A percentile compares a stretch with the other conserved stretches of the same genome.
Evolutionary conservation across 257 asterid species (phyloP).

Genomic region (Agastache rugosa): DNA sequence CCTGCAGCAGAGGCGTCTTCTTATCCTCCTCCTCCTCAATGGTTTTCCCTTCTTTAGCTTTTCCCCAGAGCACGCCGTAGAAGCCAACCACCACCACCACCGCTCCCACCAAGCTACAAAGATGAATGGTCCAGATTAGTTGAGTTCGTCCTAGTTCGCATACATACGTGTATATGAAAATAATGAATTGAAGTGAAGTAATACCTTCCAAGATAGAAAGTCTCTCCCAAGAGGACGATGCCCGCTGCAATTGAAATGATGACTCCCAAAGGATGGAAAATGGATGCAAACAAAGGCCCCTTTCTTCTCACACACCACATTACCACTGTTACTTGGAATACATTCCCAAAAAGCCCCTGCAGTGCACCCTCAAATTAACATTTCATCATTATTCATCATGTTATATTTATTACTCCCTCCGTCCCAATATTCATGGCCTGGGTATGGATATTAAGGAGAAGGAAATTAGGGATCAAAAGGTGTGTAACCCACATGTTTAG

Average conservation of each 20-base stretch:
- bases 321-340: constrained; percentile 56
- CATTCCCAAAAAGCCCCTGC: constrained; percentile 69
- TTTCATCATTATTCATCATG: background rate
- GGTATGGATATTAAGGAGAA: too few species aligned
- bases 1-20: constrained; percentile 51
- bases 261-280: constrained; percentile 71
- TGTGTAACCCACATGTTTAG: too few species aligned
- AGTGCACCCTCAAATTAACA: constrained; percentile 31
- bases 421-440: too few species aligned
- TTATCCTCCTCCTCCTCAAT: constrained; percentile 30
- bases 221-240: constrained; percentile 57
- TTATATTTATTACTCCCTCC: too few species aligned
- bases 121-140: too few species aligned
- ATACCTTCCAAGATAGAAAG: constrained; percentile 73
- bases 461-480: too few species aligned
- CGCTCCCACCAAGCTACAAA: constrained; percentile 64
- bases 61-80: constrained; percentile 70
- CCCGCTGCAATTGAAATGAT: constrained; percentile 53
- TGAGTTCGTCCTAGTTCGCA: too few species aligned
- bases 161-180: too few species aligned
- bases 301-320: constrained; percentile 68
- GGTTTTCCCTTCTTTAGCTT: constrained; percentile 52
- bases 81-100: constrained; percentile 57
- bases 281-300: constrained; percentile 71
- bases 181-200: too few species aligned